Base-by-base conservation (phyloP, 257 asterid genomes). In the Penstemon barbatus region DNA sequence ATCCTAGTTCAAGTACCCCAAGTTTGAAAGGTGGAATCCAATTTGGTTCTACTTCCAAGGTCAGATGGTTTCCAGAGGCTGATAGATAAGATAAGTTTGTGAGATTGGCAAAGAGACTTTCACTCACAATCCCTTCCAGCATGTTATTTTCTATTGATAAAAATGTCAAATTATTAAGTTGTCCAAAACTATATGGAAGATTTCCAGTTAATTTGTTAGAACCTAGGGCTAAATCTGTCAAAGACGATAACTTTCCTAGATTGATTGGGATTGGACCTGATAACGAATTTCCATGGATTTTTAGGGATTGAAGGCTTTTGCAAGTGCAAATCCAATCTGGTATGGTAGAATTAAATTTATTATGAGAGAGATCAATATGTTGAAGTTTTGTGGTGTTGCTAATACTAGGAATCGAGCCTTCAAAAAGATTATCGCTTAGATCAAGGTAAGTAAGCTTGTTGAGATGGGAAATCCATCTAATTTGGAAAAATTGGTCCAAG, bases 261-360 rank as follows among this genome's bases (percentile, higher is more conserved):
- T 12, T 73, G 0, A 0, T 11, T 15, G 89, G 86, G 51, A 78
- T 71, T 50, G 52, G 33, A 44, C 86, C 82, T 3, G 68, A 59
- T 0, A 78, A 9, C 3, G 13, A 70, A 49, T 74, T 82, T 40
- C 1, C 0, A 10, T n/a, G n/a, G n/a, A n/a, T n/a, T n/a, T n/a
- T n/a, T n/a, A 77, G 71, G 8, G 1, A 1, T 10, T 9, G 44
- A 25, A 74, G 74, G 19, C 9, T 13, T 63, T 57, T 66, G 68
- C 68, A 73, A 5, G 8, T 39, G 64, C 70, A 83, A 56, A 83
- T 72, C 83, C 80, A 75, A 7, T 75, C 1, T 12, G 84, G 85
- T 25, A 83, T 78, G 57, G 55, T 55, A 63, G 82, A 68, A 45
- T 65, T 73, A 10, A 78, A 51, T 8, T 3, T 0, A 61, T 73